These are phyloP conservation scores for sorghum (Sorghum bicolor) DNA, from an alignment of 176 grass and related monocot species.

Conservation along the genomic window Sorghum_bicolor_NCBIv3 NC_012870.2:10148001-10148500, in stretches of 20 bases:
- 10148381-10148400: conserved; percentile 78
- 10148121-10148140: not conserved
- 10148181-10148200: conserved; percentile 77
- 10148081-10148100: not conserved
- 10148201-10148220: conserved; percentile 74
- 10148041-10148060: not conserved
- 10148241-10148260: conserved; percentile 73
- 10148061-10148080: not conserved
- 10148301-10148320: conserved; percentile 86
- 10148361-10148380: conserved; percentile 81
- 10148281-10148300: conserved; percentile 72
- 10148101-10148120: not conserved
- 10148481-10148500: not conserved
- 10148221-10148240: conserved; percentile 88
- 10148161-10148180: conserved; percentile 50
- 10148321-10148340: conserved; percentile 77
- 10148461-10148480: not conserved
- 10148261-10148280: conserved; percentile 72
- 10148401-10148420: conserved; percentile 74
- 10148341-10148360: conserved; percentile 72
- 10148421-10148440: conserved; percentile 46
- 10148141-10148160: not conserved
- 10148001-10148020: not conserved
- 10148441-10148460: not conserved
- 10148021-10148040: not conserved